These are phyloP conservation scores for Cyclotella atomus DNA, from an alignment of 108 stramenopile genomes.

Conservation along the genomic window DNA sequence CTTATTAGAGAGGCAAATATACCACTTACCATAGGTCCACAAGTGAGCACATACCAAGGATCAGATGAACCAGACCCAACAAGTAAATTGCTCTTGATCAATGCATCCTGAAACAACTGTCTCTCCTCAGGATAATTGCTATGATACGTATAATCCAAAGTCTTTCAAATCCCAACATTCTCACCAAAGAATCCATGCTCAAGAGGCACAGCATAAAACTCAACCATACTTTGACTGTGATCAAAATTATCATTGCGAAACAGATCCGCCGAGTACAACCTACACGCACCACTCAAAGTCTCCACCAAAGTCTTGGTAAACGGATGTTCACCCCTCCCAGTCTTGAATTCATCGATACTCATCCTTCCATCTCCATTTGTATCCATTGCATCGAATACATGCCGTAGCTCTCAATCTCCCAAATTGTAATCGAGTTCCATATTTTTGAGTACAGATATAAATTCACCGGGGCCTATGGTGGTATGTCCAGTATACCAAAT, in stretches of 20 bases:
- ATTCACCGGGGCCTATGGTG: slow-evolving; percentile 12
- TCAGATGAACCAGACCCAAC: slow-evolving; percentile 8
- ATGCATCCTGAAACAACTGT: slow-evolving; percentile 74
- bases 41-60: slow-evolving; percentile 41
- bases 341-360: slow-evolving; percentile 29
- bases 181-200: slow-evolving; percentile 58
- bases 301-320: slow-evolving; percentile 20
- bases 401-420: slow-evolving; percentile 20
- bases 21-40: slow-evolving; percentile 49
- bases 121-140: slow-evolving; percentile 68
- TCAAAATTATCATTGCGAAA: slow-evolving; percentile 19
- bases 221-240: slow-evolving; percentile 8
- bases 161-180: slow-evolving; percentile 65
- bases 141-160: slow-evolving; percentile 74
- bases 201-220: slow-evolving; percentile 25
- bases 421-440: slow-evolving; percentile 34
- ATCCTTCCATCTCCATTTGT: slow-evolving; percentile 29
- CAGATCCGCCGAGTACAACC: not conserved
- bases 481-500: slow-evolving; percentile 13
- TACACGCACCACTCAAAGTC: slow-evolving; percentile 10
- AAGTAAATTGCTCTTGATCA: slow-evolving; percentile 37
- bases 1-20: not conserved
- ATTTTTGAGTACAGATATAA: slow-evolving; percentile 2
- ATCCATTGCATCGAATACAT: slow-evolving; percentile 37
- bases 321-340: slow-evolving; percentile 13